Conservation (phyloP, 495 filamentous ascomycete genomes). For the Aspergillus haitiensis region DNA sequence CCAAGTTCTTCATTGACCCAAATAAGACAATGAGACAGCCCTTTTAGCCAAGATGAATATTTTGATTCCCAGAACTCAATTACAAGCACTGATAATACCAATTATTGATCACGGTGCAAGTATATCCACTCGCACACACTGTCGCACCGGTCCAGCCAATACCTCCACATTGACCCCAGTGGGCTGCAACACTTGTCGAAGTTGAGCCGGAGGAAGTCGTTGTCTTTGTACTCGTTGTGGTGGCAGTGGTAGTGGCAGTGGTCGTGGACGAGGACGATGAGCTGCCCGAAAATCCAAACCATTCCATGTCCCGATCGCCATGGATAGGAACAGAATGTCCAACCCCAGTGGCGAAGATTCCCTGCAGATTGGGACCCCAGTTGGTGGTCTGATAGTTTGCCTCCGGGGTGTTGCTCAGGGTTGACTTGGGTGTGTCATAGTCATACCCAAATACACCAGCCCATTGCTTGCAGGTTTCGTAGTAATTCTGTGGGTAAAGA, state of each 20-base stretch:
- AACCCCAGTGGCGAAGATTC: constrained; percentile 48
- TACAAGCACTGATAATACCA: constrained; percentile 57
- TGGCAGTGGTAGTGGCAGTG: not conserved
- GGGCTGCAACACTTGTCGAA: constrained; percentile 26
- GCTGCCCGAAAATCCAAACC: constrained; percentile 38
- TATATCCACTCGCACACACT: constrained; percentile 45
- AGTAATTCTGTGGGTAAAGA: constrained; percentile 48
- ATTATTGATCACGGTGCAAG: constrained; percentile 47
- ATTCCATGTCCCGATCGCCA: constrained; percentile 48
- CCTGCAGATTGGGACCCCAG: constrained; percentile 54
- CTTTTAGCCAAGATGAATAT: too few relatives aligned
- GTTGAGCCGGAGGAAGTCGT: constrained; percentile 16
- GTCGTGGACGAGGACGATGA: not conserved
- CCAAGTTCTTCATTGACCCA: too few relatives aligned
- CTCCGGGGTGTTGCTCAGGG: constrained; percentile 40
- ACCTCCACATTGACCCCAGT: constrained; percentile 54
- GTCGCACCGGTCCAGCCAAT: constrained; percentile 49
- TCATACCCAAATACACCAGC: constrained; percentile 47
- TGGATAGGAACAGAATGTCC: constrained; percentile 52
- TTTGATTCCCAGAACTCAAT: too few relatives aligned
- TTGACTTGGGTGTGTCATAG: constrained; percentile 30
- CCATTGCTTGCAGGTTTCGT: constrained; percentile 61
- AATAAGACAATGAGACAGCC: too few relatives aligned
- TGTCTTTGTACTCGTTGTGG: constrained; percentile 19
- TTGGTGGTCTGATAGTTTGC: constrained; percentile 43